These are phyloP conservation scores for Pseudocercospora musae DNA, from an alignment of 2,329 filamentous ascomycete species.

Conservation along the genomic window DNA sequence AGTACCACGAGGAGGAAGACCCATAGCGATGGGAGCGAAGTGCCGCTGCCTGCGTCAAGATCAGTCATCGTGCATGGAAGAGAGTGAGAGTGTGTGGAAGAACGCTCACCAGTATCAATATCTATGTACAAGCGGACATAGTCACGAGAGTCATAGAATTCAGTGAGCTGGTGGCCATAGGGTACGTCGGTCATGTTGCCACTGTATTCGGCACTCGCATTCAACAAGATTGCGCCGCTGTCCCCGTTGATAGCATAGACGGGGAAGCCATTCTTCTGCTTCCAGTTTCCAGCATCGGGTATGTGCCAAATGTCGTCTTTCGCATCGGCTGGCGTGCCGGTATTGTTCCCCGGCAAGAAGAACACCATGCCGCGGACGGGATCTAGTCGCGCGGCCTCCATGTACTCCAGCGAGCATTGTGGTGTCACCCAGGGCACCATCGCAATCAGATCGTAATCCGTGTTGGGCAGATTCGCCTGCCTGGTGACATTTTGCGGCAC, in stretches of 20 bases:
- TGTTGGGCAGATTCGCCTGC: slow-evolving; percentile 61
- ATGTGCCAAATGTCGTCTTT: slow-evolving; percentile 68
- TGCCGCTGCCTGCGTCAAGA: slow-evolving; percentile 11
- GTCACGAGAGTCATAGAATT: slow-evolving; percentile 40
- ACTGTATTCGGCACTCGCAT: slow-evolving; percentile 71
- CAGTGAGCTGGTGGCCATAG: slow-evolving; percentile 38
- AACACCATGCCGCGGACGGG: slow-evolving; percentile 56
- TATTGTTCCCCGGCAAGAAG: slow-evolving; percentile 48
- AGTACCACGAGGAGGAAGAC: slow-evolving; percentile 69
- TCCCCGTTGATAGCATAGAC: slow-evolving; percentile 75
- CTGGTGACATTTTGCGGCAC: slow-evolving; percentile 75
- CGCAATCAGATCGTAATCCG: slow-evolving; percentile 71
- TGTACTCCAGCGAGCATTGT: slow-evolving; percentile 70
- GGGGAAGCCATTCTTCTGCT: slow-evolving; percentile 66
- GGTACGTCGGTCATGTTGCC: slow-evolving; percentile 61
- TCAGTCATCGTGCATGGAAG: slow-evolving; percentile 11
- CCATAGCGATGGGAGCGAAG: slow-evolving; percentile 69
- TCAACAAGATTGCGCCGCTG: slow-evolving; percentile 66
- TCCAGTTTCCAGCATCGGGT: slow-evolving; percentile 69
- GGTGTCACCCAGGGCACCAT: slow-evolving; percentile 81
- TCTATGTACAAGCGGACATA: slow-evolving; percentile 52
- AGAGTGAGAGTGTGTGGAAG: background rate
- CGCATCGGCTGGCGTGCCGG: slow-evolving; percentile 61
- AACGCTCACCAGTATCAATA: slow-evolving; percentile 44
- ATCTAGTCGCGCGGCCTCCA: slow-evolving; percentile 60